Conservation (phyloP, 1,284 basidiomycete genomes). For the Amylostereum areolatum region DNA sequence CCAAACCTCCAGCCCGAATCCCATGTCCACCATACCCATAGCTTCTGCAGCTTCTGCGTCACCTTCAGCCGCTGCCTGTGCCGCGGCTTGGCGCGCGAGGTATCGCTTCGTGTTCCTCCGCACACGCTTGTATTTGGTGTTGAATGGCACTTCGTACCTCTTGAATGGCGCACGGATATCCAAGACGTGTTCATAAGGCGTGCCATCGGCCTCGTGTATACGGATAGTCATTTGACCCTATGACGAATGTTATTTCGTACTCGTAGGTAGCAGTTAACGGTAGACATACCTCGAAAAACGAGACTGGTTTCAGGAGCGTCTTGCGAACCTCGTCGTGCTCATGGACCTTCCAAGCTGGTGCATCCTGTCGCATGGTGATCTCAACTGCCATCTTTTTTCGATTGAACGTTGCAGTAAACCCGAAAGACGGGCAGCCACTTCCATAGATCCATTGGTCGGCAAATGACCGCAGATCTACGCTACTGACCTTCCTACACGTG, state of each 20-base stretch:
- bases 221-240: constrained; percentile 97
- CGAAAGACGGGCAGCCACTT: constrained; percentile 91
- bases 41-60: constrained; percentile 89
- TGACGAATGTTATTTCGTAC: constrained; percentile 10
- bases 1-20: constrained; percentile 95
- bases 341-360: constrained; percentile 67
- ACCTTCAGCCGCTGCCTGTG: constrained; percentile 88
- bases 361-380: constrained; percentile 87
- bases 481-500: constrained; percentile 90
- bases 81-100: constrained; percentile 88
- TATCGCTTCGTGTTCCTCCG: constrained; percentile 93
- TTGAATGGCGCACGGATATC: constrained; percentile 87
- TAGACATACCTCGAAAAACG: constrained; percentile 72
- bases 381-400: constrained; percentile 98
- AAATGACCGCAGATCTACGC: constrained; percentile 85
- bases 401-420: constrained; percentile 89
- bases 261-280: constrained; percentile 6
- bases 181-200: constrained; percentile 97
- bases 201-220: constrained; percentile 98
- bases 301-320: constrained; percentile 73
- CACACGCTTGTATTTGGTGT: constrained; percentile 99
- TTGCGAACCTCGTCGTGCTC: constrained; percentile 66
- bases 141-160: constrained; percentile 96
- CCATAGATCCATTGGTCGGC: constrained; percentile 99
- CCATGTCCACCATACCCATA: constrained; percentile 91